phyloP scores from a whole-genome alignment of 345 rosid genomes.

The Barbarea vulgaris region DNA sequence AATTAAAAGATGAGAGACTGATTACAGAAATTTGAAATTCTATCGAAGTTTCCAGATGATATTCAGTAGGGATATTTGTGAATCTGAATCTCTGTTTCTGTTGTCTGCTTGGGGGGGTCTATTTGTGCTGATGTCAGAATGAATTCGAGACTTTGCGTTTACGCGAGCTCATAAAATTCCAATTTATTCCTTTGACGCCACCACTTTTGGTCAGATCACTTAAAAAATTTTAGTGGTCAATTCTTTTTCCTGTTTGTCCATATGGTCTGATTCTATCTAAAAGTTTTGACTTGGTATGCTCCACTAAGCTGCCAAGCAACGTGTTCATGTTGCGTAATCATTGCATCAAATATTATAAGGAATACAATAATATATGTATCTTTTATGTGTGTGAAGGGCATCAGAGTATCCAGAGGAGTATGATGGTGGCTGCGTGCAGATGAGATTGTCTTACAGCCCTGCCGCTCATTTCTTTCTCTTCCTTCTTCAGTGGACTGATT shows the following conservation, averaged over 20 bases:
- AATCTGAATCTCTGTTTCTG: slow-evolving; percentile 35
- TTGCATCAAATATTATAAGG: neutral
- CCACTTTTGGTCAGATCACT: slow-evolving; percentile 4
- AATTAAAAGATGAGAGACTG: neutral
- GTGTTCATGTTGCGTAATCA: slow-evolving; percentile 1
- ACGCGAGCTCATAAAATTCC: slow-evolving; percentile 25
- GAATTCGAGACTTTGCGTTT: slow-evolving; percentile 35
- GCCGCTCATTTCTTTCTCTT: slow-evolving; percentile 85
- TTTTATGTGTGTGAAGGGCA: slow-evolving; percentile 51
- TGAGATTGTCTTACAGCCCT: slow-evolving; percentile 94
- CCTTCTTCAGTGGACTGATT: slow-evolving; percentile 96
- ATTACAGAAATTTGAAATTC: neutral
- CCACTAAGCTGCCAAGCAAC: neutral
- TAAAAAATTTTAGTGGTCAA: slow-evolving; percentile 1
- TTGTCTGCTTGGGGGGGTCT: slow-evolving; percentile 10
- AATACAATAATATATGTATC: neutral
- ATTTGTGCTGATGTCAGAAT: slow-evolving; percentile 31
- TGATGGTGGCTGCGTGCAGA: slow-evolving; percentile 90
- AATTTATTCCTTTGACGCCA: slow-evolving; percentile 17
- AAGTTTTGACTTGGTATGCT: slow-evolving; percentile 7
- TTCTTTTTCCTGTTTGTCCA: neutral
- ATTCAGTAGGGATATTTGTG: slow-evolving; percentile 3
- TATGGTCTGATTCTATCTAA: slow-evolving; percentile 3
- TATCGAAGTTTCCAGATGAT: neutral
- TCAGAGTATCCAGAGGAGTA: slow-evolving; percentile 80